These are phyloP conservation scores for Penicillium parvum DNA, from an alignment of 495 filamentous ascomycete species.

Conservation along the genomic window DNA sequence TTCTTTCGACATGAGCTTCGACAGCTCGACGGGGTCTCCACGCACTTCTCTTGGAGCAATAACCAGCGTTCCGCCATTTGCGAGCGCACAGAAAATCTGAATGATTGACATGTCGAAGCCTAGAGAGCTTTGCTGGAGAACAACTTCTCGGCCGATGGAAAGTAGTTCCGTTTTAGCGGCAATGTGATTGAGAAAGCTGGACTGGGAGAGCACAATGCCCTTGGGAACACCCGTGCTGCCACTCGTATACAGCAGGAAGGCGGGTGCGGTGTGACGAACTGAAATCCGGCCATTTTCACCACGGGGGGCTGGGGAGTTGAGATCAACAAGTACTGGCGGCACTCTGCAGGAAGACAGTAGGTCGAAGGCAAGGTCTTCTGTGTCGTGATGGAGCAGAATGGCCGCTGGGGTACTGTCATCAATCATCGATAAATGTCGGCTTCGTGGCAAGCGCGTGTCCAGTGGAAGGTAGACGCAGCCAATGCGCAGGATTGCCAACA, in stretches of 20 bases:
- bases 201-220: constrained; percentile 32
- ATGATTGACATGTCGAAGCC: constrained; percentile 28
- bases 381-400: too few species aligned
- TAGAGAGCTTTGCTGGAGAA: constrained; percentile 34
- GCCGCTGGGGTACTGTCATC: too few species aligned
- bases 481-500: too few species aligned
- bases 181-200: constrained; percentile 24
- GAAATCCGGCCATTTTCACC: too few species aligned
- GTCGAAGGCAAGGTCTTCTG: too few species aligned
- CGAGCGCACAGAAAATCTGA: constrained; percentile 25
- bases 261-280: too few species aligned
- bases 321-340: too few species aligned
- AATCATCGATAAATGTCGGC: too few species aligned
- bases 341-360: too few species aligned
- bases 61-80: constrained; percentile 27
- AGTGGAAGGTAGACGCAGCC: too few species aligned
- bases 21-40: constrained; percentile 24
- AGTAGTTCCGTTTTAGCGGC: constrained; percentile 5
- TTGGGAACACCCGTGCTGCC: constrained; percentile 34
- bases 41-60: constrained; percentile 17
- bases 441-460: too few species aligned
- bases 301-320: too few species aligned
- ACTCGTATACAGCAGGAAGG: constrained; percentile 35
- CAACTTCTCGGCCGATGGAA: background rate
- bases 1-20: constrained; percentile 27